Conservation (phyloP, 208 protist species). For the Porcisia hertigi region DNA sequence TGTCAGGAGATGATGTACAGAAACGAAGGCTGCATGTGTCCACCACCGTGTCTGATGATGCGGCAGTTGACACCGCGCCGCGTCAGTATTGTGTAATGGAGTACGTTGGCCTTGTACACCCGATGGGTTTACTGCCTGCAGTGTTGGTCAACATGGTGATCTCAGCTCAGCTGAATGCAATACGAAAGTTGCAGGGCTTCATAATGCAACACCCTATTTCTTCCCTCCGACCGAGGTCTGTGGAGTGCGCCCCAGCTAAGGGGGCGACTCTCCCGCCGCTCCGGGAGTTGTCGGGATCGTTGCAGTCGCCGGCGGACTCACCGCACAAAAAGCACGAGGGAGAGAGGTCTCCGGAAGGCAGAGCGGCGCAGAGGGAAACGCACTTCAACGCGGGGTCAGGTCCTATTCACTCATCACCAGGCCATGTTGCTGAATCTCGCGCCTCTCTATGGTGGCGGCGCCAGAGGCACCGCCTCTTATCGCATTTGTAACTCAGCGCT, state of each 20-base stretch:
- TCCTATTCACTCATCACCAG: not conserved
- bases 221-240: conserved; percentile 11
- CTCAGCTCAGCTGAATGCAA: conserved; percentile 45
- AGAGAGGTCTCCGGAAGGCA: not conserved
- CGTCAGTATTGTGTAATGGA: conserved; percentile 51
- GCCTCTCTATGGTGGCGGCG: conserved; percentile 11
- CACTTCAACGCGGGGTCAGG: not conserved
- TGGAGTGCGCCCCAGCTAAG: not conserved
- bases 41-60: not conserved
- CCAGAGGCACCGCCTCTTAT: not conserved
- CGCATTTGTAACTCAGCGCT: not conserved
- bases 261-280: conserved; percentile 2
- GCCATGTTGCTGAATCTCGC: not conserved
- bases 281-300: conserved; percentile 8
- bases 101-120: conserved; percentile 77
- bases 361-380: not conserved
- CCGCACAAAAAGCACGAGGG: not conserved
- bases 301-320: conserved; percentile 6
- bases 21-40: not conserved
- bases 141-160: conserved; percentile 74
- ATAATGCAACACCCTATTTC: conserved; percentile 42
- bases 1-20: not conserved
- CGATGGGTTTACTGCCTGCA: conserved; percentile 71
- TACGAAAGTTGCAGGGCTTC: conserved; percentile 53
- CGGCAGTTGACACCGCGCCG: not conserved